Evolutionary conservation across 805 yeast species (phyloP).

Genomic region (Candida morakotiae): DNA sequence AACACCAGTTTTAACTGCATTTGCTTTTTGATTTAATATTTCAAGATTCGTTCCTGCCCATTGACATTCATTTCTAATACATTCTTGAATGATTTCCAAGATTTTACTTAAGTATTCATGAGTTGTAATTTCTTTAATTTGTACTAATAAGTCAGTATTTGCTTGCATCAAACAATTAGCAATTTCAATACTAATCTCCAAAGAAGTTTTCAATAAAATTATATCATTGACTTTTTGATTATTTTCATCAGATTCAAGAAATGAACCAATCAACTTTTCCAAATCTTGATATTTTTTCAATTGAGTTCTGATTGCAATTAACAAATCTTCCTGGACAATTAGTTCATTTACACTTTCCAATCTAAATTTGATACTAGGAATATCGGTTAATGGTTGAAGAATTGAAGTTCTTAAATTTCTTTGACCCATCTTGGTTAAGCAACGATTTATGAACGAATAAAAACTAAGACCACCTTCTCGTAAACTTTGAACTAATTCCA

Average conservation of each 20-base stretch:
- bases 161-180: background rate
- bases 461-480: constrained; percentile 26
- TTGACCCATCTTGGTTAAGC: constrained; percentile 45
- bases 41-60: constrained; percentile 7
- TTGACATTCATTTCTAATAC: constrained; percentile 7
- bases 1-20: constrained; percentile 8
- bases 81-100: constrained; percentile 1
- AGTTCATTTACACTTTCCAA: constrained; percentile 36
- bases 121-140: constrained; percentile 4
- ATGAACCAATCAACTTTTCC: constrained; percentile 28
- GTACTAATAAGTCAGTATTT: constrained; percentile 3
- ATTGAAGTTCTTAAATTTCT: constrained; percentile 38
- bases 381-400: constrained; percentile 45
- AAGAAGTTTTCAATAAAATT: constrained; percentile 34
- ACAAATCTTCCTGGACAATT: constrained; percentile 10
- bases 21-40: constrained; percentile 8
- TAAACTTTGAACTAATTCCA: constrained; percentile 36
- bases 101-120: constrained; percentile 4
- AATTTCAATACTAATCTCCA: constrained; percentile 11
- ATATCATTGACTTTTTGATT: constrained; percentile 39
- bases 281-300: constrained; percentile 8
- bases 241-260: constrained; percentile 18
- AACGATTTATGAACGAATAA: constrained; percentile 31
- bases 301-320: constrained; percentile 7
- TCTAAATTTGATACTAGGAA: constrained; percentile 29